Base-by-base conservation (phyloP, 2,329 filamentous ascomycete genomes). In the Cladophialophora carrionii region DNA sequence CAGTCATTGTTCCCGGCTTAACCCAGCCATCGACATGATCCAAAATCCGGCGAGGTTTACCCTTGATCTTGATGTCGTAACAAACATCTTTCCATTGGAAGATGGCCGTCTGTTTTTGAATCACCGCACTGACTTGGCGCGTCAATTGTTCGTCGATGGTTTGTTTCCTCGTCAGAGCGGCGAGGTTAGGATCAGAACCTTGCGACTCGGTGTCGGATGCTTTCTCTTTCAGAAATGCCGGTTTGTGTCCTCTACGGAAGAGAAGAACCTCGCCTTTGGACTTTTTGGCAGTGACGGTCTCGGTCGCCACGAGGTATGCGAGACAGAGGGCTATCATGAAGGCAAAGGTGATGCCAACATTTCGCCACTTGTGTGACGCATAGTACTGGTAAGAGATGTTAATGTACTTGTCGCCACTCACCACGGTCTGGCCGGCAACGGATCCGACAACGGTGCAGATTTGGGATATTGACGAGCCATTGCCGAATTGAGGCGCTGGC, bases 11-110 rank as follows among this genome's bases (percentile, higher is more conserved):
- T 65, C 93, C 93, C 2, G 93, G 92, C 77, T 96, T 95, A 63
- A 96, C 92, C 90, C 91, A 96, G 48, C 93, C 93, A 73, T 96
- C 90, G 12, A 96, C 90, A 68, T 95, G 82, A 72, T 96, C 88
- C 63, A 97, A 81, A 73, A 97, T 90, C 49, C 88, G 87, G 14
- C 92, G 85, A 1, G 83, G 79, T 72, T 94, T 86, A 17, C 82
- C 82, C 81, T 95, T 96, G 78, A 96, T 92, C 73, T 87, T 86
- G 74, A 92, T 89, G 63, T 91, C 88, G 72, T 91, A 96, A 78
- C 88, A 92, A 1, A 96, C 88, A 71, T 93, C 84, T 69, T 88
- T 85, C 92, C 92, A 96, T 73, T 92, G 90, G 82, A 96, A 95
- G 65, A 92, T 86, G 26, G 90, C 89, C 3, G 86, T 91, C 74